These are phyloP conservation scores for Avicennia marina DNA, from an alignment of 257 asterid genomes.

Conservation along the genomic window DNA sequence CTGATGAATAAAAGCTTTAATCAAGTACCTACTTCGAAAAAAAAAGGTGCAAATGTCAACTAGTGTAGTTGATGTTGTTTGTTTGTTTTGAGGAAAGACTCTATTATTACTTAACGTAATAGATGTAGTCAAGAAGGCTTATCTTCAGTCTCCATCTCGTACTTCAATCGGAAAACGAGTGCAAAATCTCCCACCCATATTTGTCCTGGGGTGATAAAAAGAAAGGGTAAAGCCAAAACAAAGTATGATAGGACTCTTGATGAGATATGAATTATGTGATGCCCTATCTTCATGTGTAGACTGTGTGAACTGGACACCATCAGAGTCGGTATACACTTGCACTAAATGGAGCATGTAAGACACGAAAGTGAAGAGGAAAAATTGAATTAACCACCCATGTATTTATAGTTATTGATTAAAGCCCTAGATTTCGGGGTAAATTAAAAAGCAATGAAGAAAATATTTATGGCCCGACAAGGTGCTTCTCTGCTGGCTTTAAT, in stretches of 20 bases:
- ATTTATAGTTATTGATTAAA: too few relatives aligned
- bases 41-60: neutral
- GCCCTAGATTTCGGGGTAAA: slow-evolving; percentile 3
- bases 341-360: neutral
- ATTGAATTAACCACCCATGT: too few relatives aligned
- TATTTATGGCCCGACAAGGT: slow-evolving; percentile 28
- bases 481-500: slow-evolving; percentile 30
- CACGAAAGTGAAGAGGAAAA: neutral
- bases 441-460: slow-evolving; percentile 7
- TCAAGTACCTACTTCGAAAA: too few relatives aligned
- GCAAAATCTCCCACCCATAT: slow-evolving; percentile 18
- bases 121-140: slow-evolving; percentile 30
- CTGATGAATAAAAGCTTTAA: neutral
- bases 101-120: slow-evolving; percentile 31
- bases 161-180: slow-evolving; percentile 34
- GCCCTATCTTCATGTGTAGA: neutral
- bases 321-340: too few relatives aligned
- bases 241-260: slow-evolving; percentile 20
- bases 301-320: too few relatives aligned
- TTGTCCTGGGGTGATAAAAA: slow-evolving; percentile 6
- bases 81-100: slow-evolving; percentile 23
- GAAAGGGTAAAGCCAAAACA: slow-evolving; percentile 15
- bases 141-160: slow-evolving; percentile 26
- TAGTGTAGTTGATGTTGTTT: slow-evolving; percentile 20
- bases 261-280: slow-evolving; percentile 1